Evolutionary conservation across 2,329 filamentous ascomycete species (phyloP), one percentile per base, ranked within the genome.

Genomic region (Fusarium sp.): DNA sequence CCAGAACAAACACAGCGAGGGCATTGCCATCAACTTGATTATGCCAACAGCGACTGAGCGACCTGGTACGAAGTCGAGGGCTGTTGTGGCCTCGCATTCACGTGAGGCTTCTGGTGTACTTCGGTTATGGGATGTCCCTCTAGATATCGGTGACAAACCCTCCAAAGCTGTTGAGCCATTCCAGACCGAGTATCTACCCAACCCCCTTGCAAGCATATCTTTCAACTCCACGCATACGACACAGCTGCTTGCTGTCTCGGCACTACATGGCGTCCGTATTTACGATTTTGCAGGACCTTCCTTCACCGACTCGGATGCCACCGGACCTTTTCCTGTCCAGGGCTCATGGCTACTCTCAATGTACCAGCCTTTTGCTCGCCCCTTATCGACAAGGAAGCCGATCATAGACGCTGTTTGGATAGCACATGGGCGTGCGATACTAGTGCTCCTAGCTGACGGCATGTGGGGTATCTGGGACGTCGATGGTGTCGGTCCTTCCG

Each of bases 381-480:
- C 84, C 20, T 82, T 83, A 18, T 75, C 83, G 8, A 77, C 83
- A 4, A 83, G 89, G 45, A 91, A 90, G 71, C 85, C 85, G 0
- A 84, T 91, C n/a, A 77, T 91, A 16, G 88, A 88, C 51, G 87
- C 89, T 2, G 83, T 85, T 8, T 91, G 89, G 89, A 85, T 91
- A 49, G 82, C 85, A 4, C 85, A 86, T 62, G 89, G 89, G 12
- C 84, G 86, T 48, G 88, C 89, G 8, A 80, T 91, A 29, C 79
- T 91, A 43, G 82, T 83, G 2, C 80, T 91, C 4, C 80, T 91
- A 6, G 85, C 86, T 2, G 89, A 91, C 70, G 89, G 89, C 9
- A 88, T 89, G 75, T 91, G 89, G 89, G 89, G 88, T 16, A 86
- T 91, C 34, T 91, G 89, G 89, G 89, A 91, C 71, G 83, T 91